Conservation (phyloP, 2,329 filamentous ascomycete species). For the Ceratocystis colombiana region DNA sequence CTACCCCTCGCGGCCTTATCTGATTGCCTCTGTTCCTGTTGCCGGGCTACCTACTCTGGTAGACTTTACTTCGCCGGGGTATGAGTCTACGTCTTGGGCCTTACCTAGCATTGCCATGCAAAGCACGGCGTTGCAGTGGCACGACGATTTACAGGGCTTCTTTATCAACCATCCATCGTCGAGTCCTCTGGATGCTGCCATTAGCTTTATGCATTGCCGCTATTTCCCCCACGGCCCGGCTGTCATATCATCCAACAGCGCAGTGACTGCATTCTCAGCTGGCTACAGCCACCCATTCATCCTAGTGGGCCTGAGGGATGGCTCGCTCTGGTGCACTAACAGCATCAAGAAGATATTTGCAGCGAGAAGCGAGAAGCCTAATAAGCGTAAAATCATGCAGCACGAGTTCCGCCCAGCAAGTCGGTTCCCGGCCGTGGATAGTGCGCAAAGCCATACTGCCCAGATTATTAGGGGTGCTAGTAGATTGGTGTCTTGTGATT, state of each 20-base stretch:
- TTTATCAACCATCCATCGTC: conserved; percentile 44
- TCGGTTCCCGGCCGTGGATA: conserved; percentile 28
- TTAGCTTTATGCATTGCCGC: conserved; percentile 45
- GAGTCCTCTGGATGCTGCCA: conserved; percentile 42
- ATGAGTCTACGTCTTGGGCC: conserved; percentile 45
- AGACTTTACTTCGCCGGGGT: conserved; percentile 44
- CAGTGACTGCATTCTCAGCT: conserved; percentile 42
- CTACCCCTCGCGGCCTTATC: conserved; percentile 47
- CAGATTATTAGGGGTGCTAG: conserved; percentile 36
- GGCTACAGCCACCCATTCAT: conserved; percentile 45
- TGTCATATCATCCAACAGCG: conserved; percentile 42
- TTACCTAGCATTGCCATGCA: conserved; percentile 44
- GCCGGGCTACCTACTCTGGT: conserved; percentile 45
- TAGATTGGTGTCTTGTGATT: conserved; percentile 44
- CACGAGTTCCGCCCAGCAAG: conserved; percentile 42
- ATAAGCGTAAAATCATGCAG: conserved; percentile 42
- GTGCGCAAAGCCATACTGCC: background rate
- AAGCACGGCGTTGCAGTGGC: conserved; percentile 45
- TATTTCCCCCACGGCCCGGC: conserved; percentile 45
- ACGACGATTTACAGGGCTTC: conserved; percentile 47
- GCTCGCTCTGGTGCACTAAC: conserved; percentile 43
- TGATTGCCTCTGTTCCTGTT: conserved; percentile 46
- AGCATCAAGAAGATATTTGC: conserved; percentile 37
- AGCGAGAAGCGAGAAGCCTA: conserved; percentile 34
- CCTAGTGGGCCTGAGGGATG: conserved; percentile 45